Percentiles rank a stretch among this genome's conserved stretches.
Conservation (phyloP, 2,329 filamentous ascomycete species). For the Mycocentrospora acerina region DNA sequence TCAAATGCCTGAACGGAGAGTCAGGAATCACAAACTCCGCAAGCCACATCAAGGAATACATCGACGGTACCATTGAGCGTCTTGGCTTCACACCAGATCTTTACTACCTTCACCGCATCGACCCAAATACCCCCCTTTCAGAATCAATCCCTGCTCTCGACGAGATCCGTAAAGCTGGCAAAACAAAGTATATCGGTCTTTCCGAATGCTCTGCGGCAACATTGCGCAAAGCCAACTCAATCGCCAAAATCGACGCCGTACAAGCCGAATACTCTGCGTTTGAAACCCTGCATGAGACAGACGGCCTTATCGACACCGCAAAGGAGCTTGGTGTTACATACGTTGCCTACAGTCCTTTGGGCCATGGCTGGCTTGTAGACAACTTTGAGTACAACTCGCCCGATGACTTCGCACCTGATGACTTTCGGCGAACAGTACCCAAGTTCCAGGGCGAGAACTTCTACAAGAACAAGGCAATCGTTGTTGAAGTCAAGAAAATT, state of each 20-base stretch:
- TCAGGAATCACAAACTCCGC: constrained; percentile 41
- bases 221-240: constrained; percentile 49
- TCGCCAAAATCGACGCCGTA: constrained; percentile 50
- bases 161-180: constrained; percentile 42
- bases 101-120: constrained; percentile 46
- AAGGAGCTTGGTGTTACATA: constrained; percentile 61
- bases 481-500: constrained; percentile 59
- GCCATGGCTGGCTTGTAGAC: constrained; percentile 52
- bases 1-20: constrained; percentile 42
- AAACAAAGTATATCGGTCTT: constrained; percentile 52
- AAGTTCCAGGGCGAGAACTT: constrained; percentile 65
- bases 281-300: constrained; percentile 45
- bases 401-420: constrained; percentile 52
- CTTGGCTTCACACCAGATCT: constrained; percentile 44
- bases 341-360: constrained; percentile 65
- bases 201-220: constrained; percentile 47
- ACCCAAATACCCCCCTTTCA: constrained; percentile 34
- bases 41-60: constrained; percentile 41
- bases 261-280: constrained; percentile 56
- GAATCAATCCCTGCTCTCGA: too few species aligned
- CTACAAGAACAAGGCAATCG: constrained; percentile 62
- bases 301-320: constrained; percentile 36
- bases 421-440: constrained; percentile 50
- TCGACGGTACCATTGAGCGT: constrained; percentile 41
- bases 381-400: constrained; percentile 41